Conservation (phyloP, 169 alveolate species). For the Perkinsus olseni region DNA sequence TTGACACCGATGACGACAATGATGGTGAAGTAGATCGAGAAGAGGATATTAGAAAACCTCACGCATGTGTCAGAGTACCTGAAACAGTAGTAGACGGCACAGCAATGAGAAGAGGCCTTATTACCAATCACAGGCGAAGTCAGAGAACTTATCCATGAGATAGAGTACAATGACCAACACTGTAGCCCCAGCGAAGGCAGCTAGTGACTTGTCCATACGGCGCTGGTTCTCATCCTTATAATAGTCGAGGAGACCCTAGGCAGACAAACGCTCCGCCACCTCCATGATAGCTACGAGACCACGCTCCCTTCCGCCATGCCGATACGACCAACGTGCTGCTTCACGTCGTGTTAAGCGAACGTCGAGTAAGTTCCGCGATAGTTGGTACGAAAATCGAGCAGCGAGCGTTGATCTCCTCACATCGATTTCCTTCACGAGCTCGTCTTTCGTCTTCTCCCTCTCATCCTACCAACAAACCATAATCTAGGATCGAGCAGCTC, state of each 20-base stretch:
- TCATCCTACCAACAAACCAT: neutral
- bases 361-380: no score
- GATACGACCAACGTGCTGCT: no score
- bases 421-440: neutral
- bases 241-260: neutral
- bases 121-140: slow-evolving; percentile 15
- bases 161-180: neutral
- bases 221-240: slow-evolving; percentile 8
- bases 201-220: slow-evolving; percentile 9
- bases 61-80: neutral
- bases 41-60: neutral
- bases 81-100: neutral
- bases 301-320: neutral
- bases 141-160: slow-evolving; percentile 5
- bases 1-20: neutral
- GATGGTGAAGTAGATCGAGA: neutral
- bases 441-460: neutral
- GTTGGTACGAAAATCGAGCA: neutral
- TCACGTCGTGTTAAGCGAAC: no score
- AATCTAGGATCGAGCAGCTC: neutral
- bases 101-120: neutral
- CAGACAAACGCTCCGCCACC: no score
- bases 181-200: slow-evolving; percentile 5
- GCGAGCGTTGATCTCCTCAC: neutral
- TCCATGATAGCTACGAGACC: neutral